These are phyloP conservation scores for Histomonas meleagridis DNA, from an alignment of 208 protist species.

Conservation along the genomic window DNA sequence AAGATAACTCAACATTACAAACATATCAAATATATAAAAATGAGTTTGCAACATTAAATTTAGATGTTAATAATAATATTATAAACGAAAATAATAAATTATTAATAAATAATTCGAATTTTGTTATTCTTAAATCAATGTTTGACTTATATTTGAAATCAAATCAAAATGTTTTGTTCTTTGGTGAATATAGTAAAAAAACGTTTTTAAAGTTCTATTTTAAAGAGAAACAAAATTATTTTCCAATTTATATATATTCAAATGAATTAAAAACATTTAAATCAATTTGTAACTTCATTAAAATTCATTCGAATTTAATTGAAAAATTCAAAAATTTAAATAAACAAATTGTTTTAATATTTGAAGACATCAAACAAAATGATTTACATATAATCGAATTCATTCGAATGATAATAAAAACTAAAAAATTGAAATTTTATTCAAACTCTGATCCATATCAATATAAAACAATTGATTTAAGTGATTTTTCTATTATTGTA, in stretches of 20 bases:
- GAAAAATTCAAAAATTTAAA: neutral
- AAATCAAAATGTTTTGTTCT: neutral
- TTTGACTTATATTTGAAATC: neutral
- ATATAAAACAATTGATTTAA: neutral
- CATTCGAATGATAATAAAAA: neutral
- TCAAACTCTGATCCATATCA: neutral
- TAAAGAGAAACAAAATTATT: neutral
- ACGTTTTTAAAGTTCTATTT: neutral
- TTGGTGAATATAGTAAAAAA: neutral
- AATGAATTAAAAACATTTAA: neutral
- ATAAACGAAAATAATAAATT: too few species aligned
- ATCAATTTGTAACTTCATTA: neutral
- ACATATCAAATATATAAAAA: too few species aligned
- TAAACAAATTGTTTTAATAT: neutral
- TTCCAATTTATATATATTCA: neutral
- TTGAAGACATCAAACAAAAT: neutral
- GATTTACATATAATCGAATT: neutral
- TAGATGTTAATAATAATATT: too few species aligned
- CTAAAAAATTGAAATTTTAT: neutral
- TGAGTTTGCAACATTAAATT: too few species aligned
- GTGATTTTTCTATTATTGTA: neutral
- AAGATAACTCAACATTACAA: too few species aligned
- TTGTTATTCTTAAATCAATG: neutral
- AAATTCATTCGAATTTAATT: neutral
- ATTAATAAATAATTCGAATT: too few species aligned